Evolutionary conservation across 2,329 filamentous ascomycete species (phyloP).

Genomic region (Alternaria alternata): DNA sequence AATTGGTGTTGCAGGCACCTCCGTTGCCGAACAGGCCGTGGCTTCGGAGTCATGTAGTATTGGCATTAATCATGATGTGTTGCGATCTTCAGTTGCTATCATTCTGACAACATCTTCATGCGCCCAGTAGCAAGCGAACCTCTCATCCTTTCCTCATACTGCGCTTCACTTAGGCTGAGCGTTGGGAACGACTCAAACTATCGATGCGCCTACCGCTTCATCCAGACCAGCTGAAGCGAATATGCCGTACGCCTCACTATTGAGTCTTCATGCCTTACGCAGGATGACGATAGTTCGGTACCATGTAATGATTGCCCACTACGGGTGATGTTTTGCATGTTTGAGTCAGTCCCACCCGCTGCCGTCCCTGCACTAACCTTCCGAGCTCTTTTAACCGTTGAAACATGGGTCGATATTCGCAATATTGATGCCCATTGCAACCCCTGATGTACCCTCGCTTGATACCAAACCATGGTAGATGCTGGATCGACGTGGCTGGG

Average conservation of each 20-base stretch:
- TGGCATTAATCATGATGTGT: constrained; percentile 2
- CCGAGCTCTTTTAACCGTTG: constrained; percentile 13
- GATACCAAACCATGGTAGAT: constrained; percentile 20
- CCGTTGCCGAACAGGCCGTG: constrained; percentile 2
- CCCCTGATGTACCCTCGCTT: constrained; percentile 13
- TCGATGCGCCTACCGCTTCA: constrained; percentile 4
- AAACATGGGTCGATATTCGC: constrained; percentile 12
- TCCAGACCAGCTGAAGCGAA: constrained; percentile 6
- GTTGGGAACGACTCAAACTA: constrained; percentile 3
- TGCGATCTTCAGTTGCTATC: neutral
- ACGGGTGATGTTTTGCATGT: constrained; percentile 31
- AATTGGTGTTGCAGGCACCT: constrained; percentile 14
- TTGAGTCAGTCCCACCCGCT: constrained; percentile 21
- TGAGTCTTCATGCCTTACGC: constrained; percentile 11
- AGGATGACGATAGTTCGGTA: constrained; percentile 10
- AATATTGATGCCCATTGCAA: constrained; percentile 14
- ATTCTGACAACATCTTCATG: constrained; percentile 5
- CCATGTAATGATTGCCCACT: constrained; percentile 19
- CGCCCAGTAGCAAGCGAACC: constrained; percentile 7
- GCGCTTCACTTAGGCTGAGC: neutral
- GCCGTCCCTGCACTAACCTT: constrained; percentile 3
- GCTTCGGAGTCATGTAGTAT: constrained; percentile 5
- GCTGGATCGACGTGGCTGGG: constrained; percentile 19
- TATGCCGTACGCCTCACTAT: constrained; percentile 16
- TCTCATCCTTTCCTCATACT: neutral